Evolutionary conservation across 1,284 basidiomycete species (phyloP), one percentile per base, ranked within the genome.

Genomic region (Tilletia setariae): DNA sequence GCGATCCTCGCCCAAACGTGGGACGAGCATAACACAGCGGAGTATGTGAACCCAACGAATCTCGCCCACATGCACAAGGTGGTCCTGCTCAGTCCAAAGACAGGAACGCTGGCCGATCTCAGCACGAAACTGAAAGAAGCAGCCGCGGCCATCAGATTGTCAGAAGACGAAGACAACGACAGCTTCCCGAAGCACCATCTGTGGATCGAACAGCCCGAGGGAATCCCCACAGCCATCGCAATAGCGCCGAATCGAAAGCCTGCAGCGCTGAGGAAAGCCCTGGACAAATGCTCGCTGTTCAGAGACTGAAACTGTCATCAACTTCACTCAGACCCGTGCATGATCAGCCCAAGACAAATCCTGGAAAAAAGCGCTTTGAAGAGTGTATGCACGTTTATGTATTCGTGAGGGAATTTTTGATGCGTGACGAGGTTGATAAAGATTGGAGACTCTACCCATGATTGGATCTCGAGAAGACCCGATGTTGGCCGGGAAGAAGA

Each of bases 131-230:
- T 53, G 21, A 2, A 25, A 21, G 51, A 53, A 2, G 51, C 51
- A 25, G 23, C 21, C 21, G 19, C 19, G 16, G 28, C 51, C 7
- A 75, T 75, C 4, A 69, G 64, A 0, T 74, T 80, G 51, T n/a
- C 35, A 49, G 25, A 2, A 63, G 32, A 13, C 19, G 21, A 2
- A 0, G 66, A 47, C 1, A 67, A 64, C 25, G 74, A 74, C 9
- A 70, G 70, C 62, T 75, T 82, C 35, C 80, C 80, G 4, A 35
- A 63, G 15, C 84, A 87, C 69, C 84, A 86, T 65, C 74, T 88
- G 13, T 88, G 87, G 87, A 82, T 84, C 43, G 87, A 88, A 74
- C 85, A 86, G 70, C 87, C 87, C 0, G 87, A 87, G 79, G 83
- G 86, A 68, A 71, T 84, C 0, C 84, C 87, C 1, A 87, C 87